Conservation (phyloP, 352 stramenopile genomes). For the Thraustochytrium sp. region DNA sequence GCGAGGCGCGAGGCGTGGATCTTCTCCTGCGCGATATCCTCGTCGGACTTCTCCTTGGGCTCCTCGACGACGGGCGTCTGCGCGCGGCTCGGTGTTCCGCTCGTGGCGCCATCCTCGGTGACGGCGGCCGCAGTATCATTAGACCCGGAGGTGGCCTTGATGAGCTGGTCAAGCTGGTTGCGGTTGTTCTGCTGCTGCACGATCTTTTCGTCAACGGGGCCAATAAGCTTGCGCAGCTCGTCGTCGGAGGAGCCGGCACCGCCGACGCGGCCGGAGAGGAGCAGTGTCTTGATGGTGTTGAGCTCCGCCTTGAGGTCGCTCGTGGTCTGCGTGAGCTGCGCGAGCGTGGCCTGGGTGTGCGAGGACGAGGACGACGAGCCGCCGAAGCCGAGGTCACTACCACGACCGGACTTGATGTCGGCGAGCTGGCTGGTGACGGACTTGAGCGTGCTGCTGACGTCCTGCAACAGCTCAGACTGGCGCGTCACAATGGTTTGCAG, state of each 20-base stretch:
- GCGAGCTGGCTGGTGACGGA: background rate
- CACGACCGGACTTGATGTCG: background rate
- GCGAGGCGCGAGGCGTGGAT: constrained; percentile 22
- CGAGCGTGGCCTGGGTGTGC: background rate
- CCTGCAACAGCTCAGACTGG: background rate
- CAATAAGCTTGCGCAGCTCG: background rate
- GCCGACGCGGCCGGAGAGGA: background rate
- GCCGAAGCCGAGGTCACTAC: background rate
- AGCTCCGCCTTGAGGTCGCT: constrained; percentile 33
- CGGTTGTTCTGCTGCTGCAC: background rate
- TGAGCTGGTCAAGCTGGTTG: constrained; percentile 9
- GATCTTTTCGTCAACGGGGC: background rate
- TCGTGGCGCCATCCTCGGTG: background rate
- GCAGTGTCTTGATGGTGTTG: constrained; percentile 31
- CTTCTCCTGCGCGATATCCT: constrained; percentile 9
- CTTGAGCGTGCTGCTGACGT: constrained; percentile 1
- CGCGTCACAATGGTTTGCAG: background rate
- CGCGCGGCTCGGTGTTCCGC: background rate
- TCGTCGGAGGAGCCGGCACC: background rate
- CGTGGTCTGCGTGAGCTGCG: constrained; percentile 3
- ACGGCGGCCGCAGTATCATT: background rate
- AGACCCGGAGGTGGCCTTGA: background rate
- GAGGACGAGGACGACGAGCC: background rate
- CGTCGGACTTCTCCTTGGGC: background rate
- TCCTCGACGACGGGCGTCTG: background rate